Evolutionary conservation across 768 basidiomycete species (phyloP), one percentile per base, ranked within the genome.

Genomic region (Suillus lakei): DNA sequence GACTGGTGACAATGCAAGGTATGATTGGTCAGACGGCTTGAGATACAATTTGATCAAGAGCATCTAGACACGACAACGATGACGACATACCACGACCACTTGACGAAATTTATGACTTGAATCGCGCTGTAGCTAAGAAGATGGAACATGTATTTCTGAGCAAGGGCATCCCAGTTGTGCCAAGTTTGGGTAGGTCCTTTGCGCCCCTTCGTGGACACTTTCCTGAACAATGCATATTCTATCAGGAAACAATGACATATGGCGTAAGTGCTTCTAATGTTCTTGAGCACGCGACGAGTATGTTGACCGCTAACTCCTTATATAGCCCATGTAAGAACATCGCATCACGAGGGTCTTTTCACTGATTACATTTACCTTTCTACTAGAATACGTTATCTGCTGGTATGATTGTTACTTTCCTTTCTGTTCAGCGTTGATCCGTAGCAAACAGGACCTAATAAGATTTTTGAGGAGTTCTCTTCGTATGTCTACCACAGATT

Each of bases 231-330:
- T 50, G 53, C 4, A 36, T 51, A 28, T 13, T 61, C 61, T 65
- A 28, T 59, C 63, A 91, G 94, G 93, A 26, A 96, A 96, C 77
- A 95, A 96, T 78, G 94, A 96, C 79, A 85, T 96, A 59, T 95
- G 91, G 87, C 93, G 90, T 92, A 78, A 83, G 89, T 78, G n/a
- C 6, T 44, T 39, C 26, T 65, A 61, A 53, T 32, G 61, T 50
- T 67, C 23, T 60, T 62, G 41, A 43, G 64, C 51, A 51, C 28
- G 61, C 51, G 64, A 44, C 26, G 43, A 64, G 51, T 69, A 65
- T 67, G 61, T 53, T 67, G 69, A 66, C 62, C 66, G 63, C 44
- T 66, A 68, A 66, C 61, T 28, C 54, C 56, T 36, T 46, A 53
- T 68, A 59, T 70, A 89, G 88, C 88, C 23, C 88, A 90, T 80